Evolutionary conservation across 2,329 filamentous ascomycete genomes (phyloP).

Genomic region (Arthroderma sp.): DNA sequence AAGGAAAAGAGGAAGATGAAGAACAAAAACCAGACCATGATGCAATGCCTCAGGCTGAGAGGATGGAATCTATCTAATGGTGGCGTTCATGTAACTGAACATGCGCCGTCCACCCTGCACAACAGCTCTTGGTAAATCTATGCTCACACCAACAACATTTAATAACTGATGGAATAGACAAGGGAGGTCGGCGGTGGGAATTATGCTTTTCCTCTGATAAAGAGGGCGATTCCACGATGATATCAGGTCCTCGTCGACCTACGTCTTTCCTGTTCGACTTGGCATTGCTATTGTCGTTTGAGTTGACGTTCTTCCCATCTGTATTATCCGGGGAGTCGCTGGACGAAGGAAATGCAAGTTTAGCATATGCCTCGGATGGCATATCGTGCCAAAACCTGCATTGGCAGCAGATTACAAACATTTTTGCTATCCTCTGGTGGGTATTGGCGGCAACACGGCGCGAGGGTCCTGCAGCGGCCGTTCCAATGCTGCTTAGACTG

Average conservation of each 20-base stretch:
- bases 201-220: neutral
- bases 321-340: neutral
- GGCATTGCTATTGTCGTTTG: constrained; percentile 2
- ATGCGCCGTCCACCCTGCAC: constrained; percentile 53
- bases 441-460: neutral
- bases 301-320: too few species aligned
- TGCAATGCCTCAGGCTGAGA: too few species aligned
- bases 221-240: neutral
- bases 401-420: constrained; percentile 32
- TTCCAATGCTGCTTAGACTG: neutral
- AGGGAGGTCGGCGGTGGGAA: too few species aligned
- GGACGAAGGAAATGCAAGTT: constrained; percentile 17
- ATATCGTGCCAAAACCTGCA: constrained; percentile 33
- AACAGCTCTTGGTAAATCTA: constrained; percentile 56
- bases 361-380: constrained; percentile 27
- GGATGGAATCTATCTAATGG: constrained; percentile 14
- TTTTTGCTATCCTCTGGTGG: constrained; percentile 19
- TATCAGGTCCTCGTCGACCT: too few species aligned
- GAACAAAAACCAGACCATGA: too few species aligned
- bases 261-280: too few species aligned
- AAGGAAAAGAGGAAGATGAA: too few species aligned
- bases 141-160: constrained; percentile 62
- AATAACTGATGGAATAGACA: neutral
- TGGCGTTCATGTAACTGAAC: constrained; percentile 52
- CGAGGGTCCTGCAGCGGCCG: too few species aligned